Evolutionary conservation across 164 flowering plant genomes (phyloP), one percentile per base, ranked within the genome.

Genomic region (Umbilicus rupestris): DNA sequence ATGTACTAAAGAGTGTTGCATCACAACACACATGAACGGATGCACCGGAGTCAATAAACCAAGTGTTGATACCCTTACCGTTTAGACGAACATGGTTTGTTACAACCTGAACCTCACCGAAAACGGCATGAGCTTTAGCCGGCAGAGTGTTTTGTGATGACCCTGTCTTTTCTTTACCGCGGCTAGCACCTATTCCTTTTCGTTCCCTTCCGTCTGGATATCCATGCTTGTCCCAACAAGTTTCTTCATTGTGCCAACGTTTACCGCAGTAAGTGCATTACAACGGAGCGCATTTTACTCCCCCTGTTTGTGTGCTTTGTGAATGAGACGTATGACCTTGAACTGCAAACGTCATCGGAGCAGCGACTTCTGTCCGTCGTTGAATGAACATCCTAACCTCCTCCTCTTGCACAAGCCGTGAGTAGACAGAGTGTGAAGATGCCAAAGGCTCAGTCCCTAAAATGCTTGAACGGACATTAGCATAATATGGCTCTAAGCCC

Each of bases 401-500:
- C 20, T 46, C 22, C 20, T 46, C 50, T 17, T 46, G 50, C 20
- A 46, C 50, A 16, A 46, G 50, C 2, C 50, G 20, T 19, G 50
- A 46, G 50, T 46, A 46, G 2, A 46, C 50, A 2, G 50, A 16
- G 7, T 46, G 50, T 3, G 45, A 41, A 37, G 65, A 63, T 19
- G 65, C 41, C n/a, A 63, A 19, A 63, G 65, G 65, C 9, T 63
- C 65, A 22, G 2, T 63, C 22, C 65, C 42, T 19, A 63, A 12
- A 19, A 63, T 63, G 22, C 30, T 35, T 35, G 65, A 63, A 31
- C 65, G 65, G 12, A 37, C 65, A 63, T 31, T 30, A n/a, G 65
- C 44, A 63, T 35, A 63, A 63, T 63, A 63, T 8, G 65, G 42
- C 44, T 63, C 65, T 35, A 63, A 41, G 17, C 65, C 65, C 65